Evolutionary conservation across 495 filamentous ascomycete genomes (phyloP).

Genomic region (Astrothelium macrocarpum): DNA sequence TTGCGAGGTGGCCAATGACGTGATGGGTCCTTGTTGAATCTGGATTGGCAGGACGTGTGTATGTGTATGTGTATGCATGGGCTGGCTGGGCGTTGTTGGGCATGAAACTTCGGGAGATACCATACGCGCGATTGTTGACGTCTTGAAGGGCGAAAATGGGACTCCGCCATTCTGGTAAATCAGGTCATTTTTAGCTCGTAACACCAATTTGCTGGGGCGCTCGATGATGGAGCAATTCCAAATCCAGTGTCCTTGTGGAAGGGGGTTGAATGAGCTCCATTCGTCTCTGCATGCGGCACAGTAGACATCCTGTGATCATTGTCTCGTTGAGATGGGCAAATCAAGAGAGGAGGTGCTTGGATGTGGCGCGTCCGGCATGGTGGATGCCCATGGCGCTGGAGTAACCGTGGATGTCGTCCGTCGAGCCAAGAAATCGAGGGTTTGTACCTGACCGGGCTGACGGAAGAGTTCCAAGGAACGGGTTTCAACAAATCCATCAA

Average conservation of each 20-base stretch:
- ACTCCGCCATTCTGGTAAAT: neutral
- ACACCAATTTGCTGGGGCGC: neutral
- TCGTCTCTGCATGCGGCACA: neutral
- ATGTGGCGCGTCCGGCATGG: neutral
- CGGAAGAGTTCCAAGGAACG: neutral
- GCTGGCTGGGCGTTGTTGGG: neutral
- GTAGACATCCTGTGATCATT: neutral
- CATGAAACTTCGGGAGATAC: neutral
- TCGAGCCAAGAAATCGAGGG: neutral
- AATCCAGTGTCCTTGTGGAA: neutral
- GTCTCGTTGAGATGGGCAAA: neutral
- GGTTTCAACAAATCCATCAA: neutral
- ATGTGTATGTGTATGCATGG: neutral
- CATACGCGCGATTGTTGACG: neutral
- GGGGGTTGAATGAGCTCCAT: neutral
- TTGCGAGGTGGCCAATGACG: neutral
- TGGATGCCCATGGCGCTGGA: conserved; percentile 4
- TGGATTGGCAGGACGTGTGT: neutral
- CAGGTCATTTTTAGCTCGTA: neutral
- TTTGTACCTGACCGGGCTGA: conserved; percentile 1
- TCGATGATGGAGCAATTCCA: neutral
- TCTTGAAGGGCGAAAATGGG: neutral
- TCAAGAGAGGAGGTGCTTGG: neutral
- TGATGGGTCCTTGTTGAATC: neutral
- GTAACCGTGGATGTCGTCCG: conserved; percentile 1